Evolutionary conservation across 164 flowering plant genomes (phyloP).

Genomic region (Magnolia kwangsiensis): DNA sequence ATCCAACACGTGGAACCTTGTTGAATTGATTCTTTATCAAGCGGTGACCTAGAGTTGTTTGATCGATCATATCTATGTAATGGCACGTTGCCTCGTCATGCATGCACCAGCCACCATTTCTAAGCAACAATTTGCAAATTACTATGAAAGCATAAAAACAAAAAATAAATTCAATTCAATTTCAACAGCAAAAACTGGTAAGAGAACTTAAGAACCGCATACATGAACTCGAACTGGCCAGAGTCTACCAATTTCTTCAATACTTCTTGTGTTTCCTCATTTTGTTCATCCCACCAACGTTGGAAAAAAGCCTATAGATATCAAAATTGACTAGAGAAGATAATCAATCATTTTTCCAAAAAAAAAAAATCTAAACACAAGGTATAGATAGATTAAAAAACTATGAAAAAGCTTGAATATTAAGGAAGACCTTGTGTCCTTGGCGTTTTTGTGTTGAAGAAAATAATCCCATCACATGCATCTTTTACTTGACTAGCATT

Average conservation of each 20-base stretch:
- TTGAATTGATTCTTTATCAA: constrained; percentile 63
- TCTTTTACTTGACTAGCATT: neutral
- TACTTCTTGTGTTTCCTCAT: constrained; percentile 40
- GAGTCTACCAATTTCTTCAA: constrained; percentile 61
- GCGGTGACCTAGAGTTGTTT: constrained; percentile 84
- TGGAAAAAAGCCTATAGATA: constrained; percentile 73
- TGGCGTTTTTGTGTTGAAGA: neutral
- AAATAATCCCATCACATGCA: neutral
- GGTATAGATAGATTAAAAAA: neutral
- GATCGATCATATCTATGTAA: constrained; percentile 96
- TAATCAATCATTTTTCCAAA: neutral
- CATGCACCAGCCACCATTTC: constrained; percentile 98
- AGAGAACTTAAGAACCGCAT: constrained; percentile 13
- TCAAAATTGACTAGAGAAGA: neutral
- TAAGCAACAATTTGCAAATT: constrained; percentile 21
- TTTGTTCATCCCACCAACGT: constrained; percentile 84
- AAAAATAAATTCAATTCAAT: neutral
- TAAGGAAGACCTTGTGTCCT: neutral
- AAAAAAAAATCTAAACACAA: neutral
- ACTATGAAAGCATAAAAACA: neutral
- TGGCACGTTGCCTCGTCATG: constrained; percentile 91
- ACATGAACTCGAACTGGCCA: constrained; percentile 90
- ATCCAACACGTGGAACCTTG: constrained; percentile 74
- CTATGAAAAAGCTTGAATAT: neutral
- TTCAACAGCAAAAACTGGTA: neutral